phyloP scores from a whole-genome alignment of 441 rosid species.

The Populus tomentosa region DNA sequence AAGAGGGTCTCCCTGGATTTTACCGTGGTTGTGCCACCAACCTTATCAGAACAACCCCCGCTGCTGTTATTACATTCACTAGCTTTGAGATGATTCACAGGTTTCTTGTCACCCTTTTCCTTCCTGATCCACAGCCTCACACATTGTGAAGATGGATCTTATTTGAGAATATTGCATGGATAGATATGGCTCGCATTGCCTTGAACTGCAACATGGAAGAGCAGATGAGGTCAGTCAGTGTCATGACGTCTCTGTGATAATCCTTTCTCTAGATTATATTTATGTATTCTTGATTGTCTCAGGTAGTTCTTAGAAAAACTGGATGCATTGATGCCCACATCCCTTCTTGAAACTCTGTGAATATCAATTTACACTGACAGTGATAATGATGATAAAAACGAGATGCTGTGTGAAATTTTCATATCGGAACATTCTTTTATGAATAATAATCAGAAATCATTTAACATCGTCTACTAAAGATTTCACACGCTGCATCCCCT shows the following conservation, averaged over 20 bases:
- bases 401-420: conserved; percentile 1
- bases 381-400: conserved; percentile 32
- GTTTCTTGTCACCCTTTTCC: conserved; percentile 49
- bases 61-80: conserved; percentile 88
- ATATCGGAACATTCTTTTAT: background rate
- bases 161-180: background rate
- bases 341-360: background rate
- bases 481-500: background rate
- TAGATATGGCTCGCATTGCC: background rate
- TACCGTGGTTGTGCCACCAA: conserved; percentile 96
- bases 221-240: background rate
- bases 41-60: conserved; percentile 83
- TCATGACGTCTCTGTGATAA: background rate
- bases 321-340: background rate
- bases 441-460: background rate
- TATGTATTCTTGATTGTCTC: conserved; percentile 2
- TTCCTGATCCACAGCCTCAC: conserved; percentile 49
- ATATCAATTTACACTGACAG: conserved; percentile 12
- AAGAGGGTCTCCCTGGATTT: conserved; percentile 78
- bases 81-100: conserved; percentile 86
- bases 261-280: background rate
- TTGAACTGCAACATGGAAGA: background rate
- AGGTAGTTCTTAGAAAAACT: conserved; percentile 12
- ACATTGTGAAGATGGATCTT: conserved; percentile 31
- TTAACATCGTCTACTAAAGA: background rate